Evolutionary conservation across 2,329 filamentous ascomycete genomes (phyloP), one percentile per base, ranked within the genome.

Genomic region (Diaporthe vaccinii): DNA sequence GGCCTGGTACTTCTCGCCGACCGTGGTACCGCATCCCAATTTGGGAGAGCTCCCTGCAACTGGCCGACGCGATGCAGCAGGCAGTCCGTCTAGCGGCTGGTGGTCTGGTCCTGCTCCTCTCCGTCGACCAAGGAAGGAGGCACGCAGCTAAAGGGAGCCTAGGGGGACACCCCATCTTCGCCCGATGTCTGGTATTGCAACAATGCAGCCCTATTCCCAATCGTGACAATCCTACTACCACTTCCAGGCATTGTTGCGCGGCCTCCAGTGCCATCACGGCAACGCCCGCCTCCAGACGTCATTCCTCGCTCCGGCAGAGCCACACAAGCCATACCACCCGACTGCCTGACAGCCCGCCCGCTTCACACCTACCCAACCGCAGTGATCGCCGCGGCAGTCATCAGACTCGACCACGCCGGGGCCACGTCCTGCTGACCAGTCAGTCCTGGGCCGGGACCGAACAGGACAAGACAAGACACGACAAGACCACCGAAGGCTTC

Each of bases 121-220:
- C 14, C 49, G 46, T 53, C 34, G n/a, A 39, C 65, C 25, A 39
- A 68, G 22, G 31, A n/a, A 17, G 17, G 46, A 49, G 44, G 46
- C 44, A 51, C n/a, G 65, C 65, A 68, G 65, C 14, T 28, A 22
- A 53, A 39, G 44, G 7, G 59, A 58, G 14, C 28, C 62, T n/a
- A 20, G 44, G 61, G 62, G 44, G 22, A 10, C 46, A 55, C 34
- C 65, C 49, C 31, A 69, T 69, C 49, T 69, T 69, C 65, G 65
- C 20, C 65, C 65, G 65, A 73, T 62, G 61, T 73, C 28, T 65
- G 49, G 44, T 46, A 76, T 72, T 75, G 75, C 73, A 75, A 76
- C 73, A 68, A 76, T 76, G 75, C 75, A 76, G 75, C 75, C 75
- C 75, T 76, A 76, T 76, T 55, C 39, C 69, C 55, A 59, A 73